Percentiles rank a stretch among this genome's conserved stretches.
Conservation (phyloP, 192 early-diverging fungal genomes). For the Geranomyces michiganensis region DNA sequence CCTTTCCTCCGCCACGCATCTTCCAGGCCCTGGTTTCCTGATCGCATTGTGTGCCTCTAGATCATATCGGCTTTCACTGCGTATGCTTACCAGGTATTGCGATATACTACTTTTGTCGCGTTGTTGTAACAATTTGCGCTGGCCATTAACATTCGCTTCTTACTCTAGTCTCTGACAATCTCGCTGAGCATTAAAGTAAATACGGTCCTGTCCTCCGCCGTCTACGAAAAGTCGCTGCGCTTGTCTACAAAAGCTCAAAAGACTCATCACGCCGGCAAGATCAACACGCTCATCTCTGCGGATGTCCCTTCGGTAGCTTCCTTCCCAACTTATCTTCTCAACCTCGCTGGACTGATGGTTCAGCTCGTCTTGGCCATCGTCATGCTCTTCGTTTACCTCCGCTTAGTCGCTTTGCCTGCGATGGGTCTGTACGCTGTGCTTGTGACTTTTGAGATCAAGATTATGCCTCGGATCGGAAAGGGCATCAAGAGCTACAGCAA, state of each 20-base stretch:
- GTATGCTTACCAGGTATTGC: background rate
- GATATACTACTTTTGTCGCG: too few species aligned
- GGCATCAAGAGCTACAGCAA: slow-evolving; percentile 10
- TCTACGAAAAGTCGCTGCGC: slow-evolving; percentile 11
- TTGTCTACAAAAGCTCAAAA: background rate
- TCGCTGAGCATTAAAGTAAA: background rate
- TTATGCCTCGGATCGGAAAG: slow-evolving; percentile 1
- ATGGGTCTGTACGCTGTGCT: slow-evolving; percentile 1
- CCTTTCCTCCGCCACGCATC: too few species aligned
- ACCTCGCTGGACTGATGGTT: slow-evolving; percentile 1
- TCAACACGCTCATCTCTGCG: slow-evolving; percentile 14
- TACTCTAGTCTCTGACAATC: background rate
- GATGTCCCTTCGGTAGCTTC: background rate
- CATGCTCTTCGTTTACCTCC: slow-evolving; percentile 21
- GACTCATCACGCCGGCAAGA: slow-evolving; percentile 8
- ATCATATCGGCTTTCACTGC: background rate
- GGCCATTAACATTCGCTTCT: too few species aligned
- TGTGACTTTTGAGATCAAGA: background rate
- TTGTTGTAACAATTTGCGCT: too few species aligned
- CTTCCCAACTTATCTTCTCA: background rate
- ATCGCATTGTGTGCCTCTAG: too few species aligned
- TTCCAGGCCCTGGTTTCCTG: too few species aligned
- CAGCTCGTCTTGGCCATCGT: slow-evolving; percentile 31
- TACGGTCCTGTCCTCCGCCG: slow-evolving; percentile 1
- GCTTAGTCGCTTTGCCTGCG: background rate